Percentiles rank a stretch among this genome's conserved stretches.
phyloP scores from a whole-genome alignment of 1,284 basidiomycete genomes.

The Heliocybe sulcata region DNA sequence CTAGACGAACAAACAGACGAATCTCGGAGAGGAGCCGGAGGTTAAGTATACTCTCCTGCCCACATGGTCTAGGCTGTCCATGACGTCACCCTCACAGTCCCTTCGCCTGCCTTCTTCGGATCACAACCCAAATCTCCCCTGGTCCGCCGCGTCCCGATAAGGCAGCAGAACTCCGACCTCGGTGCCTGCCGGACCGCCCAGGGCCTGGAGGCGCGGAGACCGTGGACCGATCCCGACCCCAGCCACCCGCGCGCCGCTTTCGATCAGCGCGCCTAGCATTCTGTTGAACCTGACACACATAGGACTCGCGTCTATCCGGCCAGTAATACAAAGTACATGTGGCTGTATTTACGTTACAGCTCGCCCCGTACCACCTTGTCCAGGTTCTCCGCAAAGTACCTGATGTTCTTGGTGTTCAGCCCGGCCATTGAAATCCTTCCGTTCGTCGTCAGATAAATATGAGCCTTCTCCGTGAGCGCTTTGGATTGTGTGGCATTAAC shows the following conservation, averaged over 20 bases:
- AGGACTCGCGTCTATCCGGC: too few relatives aligned
- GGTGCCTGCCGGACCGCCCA: not conserved
- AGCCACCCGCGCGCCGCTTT: not conserved
- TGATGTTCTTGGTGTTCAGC: constrained; percentile 67
- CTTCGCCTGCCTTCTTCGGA: not conserved
- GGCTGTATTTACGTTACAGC: constrained; percentile 29
- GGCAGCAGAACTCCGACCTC: not conserved
- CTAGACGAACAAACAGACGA: not conserved
- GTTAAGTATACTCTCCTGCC: not conserved
- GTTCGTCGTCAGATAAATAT: constrained; percentile 85
- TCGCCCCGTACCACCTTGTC: constrained; percentile 64
- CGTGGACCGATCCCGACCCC: not conserved
- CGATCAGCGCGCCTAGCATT: not conserved
- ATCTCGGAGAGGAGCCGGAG: not conserved
- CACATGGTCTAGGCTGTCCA: not conserved
- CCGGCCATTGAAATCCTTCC: constrained; percentile 88
- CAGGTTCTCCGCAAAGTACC: constrained; percentile 70
- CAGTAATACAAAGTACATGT: too few relatives aligned
- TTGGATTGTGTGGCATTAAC: constrained; percentile 64
- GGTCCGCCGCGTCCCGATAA: not conserved
- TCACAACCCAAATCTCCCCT: not conserved
- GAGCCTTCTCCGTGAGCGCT: constrained; percentile 68
- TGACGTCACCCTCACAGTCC: not conserved
- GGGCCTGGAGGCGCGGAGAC: not conserved
- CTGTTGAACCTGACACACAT: not conserved